Evolutionary conservation across 2,329 filamentous ascomycete species (phyloP), one percentile per base, ranked within the genome.

Genomic region (Akanthomyces muscarius): DNA sequence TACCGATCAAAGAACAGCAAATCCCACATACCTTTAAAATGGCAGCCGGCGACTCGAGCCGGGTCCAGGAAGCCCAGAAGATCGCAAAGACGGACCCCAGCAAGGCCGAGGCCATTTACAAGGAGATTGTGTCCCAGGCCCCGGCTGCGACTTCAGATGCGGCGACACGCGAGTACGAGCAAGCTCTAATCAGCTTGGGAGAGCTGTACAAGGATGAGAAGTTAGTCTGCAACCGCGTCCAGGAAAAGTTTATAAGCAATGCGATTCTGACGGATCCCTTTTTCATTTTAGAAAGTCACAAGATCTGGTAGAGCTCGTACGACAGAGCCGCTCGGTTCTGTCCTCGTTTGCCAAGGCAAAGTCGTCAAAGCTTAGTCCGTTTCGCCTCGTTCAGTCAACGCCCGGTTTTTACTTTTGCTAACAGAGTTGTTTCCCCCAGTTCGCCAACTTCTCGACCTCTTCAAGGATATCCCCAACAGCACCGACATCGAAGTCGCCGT

Each of bases 311-410:
- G 88, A 92, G 71, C 85, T 99, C 68, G 89, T 99, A 71, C 93
- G 89, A 73, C 91, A 91, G 76, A 97, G 92, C 77, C 87, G 94
- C 73, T 90, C 90, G 68, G 90, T 95, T 51, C 87, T 99, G 68
- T 97, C 94, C 64, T 95, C 91, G 67, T 98, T 99, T 77, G 95
- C 95, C 68, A 97, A 98, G 83, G 95, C 96, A 66, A 99, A 99
- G 86, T 98, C 95, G 38, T 91, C 95, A 63, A 99, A 99, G 80
- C 83, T 99, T 66, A 92, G 95, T 98, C 87, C 68, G 88, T 66
- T 51, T 55, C 13, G 51, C 5, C 5, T 2, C n/a, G 18, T 30
- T 38, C 8, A n/a, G 33, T 25, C 3, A 25, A 14, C 16, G 41
- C 28, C 23, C 5, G 45, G 33, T 5, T 42, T 21, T 5, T 5